A percentile compares a stretch with the other conserved stretches of the same genome.
phyloP scores from a whole-genome alignment of 352 stramenopile species.

The Phytophthora syringae region DNA sequence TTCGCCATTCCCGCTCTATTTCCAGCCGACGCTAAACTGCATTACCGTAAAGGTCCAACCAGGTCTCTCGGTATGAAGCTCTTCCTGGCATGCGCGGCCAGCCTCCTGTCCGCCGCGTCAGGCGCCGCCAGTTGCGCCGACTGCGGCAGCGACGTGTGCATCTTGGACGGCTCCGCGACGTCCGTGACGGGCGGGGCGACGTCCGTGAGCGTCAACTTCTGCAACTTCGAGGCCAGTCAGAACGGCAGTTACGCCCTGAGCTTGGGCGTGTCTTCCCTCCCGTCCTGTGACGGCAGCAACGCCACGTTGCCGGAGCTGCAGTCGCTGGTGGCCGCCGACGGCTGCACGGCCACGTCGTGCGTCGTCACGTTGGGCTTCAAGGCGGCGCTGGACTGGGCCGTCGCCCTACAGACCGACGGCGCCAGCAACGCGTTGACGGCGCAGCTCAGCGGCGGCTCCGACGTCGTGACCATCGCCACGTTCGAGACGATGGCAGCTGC shows the following conservation, averaged over 20 bases:
- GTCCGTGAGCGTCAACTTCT: constrained; percentile 61
- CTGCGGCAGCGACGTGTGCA: constrained; percentile 58
- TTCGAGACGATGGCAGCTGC: constrained; percentile 44
- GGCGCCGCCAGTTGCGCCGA: constrained; percentile 56
- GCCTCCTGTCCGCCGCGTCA: constrained; percentile 13
- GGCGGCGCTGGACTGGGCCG: constrained; percentile 67
- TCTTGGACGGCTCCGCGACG: constrained; percentile 54
- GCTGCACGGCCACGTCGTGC: constrained; percentile 54
- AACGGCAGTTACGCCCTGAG: constrained; percentile 41
- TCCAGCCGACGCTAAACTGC: constrained; percentile 15
- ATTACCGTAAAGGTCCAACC: no score
- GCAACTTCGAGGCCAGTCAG: constrained; percentile 62
- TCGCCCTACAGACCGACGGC: constrained; percentile 51
- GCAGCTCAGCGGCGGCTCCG: constrained; percentile 51
- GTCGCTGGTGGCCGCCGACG: constrained; percentile 41
- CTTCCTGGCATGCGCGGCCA: constrained; percentile 15
- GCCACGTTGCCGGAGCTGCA: constrained; percentile 47
- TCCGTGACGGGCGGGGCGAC: constrained; percentile 45
- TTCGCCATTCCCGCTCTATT: constrained; percentile 33
- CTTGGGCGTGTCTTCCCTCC: constrained; percentile 54
- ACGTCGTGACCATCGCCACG: constrained; percentile 56
- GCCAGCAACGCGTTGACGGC: constrained; percentile 57
- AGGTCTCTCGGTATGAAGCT: constrained; percentile 25
- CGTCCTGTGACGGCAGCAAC: constrained; percentile 53
- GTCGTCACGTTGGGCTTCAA: constrained; percentile 60